Conservation (phyloP, 2,329 filamentous ascomycete species). For the Macrophomina pseudophaseolina region DNA sequence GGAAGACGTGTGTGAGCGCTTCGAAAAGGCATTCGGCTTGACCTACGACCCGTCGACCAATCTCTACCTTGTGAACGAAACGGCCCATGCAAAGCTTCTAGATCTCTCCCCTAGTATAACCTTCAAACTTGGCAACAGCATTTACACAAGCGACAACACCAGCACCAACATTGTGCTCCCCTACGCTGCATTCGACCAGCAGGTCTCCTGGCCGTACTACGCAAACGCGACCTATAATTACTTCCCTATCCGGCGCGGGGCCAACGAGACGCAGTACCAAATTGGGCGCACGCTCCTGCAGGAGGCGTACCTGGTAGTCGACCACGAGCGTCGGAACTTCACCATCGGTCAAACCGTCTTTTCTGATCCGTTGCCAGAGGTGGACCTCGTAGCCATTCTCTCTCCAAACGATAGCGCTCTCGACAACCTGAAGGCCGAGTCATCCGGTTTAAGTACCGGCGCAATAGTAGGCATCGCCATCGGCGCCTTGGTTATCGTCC, state of each 20-base stretch:
- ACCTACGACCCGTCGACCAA: neutral
- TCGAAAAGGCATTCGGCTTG: neutral
- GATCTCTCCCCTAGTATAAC: neutral
- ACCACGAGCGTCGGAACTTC: constrained; percentile 39
- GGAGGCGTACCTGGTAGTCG: constrained; percentile 42
- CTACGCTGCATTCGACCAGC: neutral
- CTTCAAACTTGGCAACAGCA: neutral
- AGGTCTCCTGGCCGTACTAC: neutral
- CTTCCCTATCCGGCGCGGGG: neutral
- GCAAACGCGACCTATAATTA: neutral
- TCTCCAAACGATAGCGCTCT: no score
- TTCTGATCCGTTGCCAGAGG: neutral
- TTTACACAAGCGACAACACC: neutral
- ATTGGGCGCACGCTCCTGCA: constrained; percentile 30
- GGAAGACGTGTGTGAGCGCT: neutral
- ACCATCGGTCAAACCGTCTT: constrained; percentile 37
- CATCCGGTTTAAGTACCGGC: no score
- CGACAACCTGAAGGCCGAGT: no score
- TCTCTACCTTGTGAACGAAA: neutral
- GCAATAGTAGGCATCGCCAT: no score
- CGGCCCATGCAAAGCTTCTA: neutral
- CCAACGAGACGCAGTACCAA: constrained; percentile 32
- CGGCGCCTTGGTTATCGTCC: no score
- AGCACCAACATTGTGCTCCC: neutral
- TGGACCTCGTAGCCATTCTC: no score